These are phyloP conservation scores for Lagerstroemia speciosa DNA, from an alignment of 345 rosid species.

Conservation along the genomic window DNA sequence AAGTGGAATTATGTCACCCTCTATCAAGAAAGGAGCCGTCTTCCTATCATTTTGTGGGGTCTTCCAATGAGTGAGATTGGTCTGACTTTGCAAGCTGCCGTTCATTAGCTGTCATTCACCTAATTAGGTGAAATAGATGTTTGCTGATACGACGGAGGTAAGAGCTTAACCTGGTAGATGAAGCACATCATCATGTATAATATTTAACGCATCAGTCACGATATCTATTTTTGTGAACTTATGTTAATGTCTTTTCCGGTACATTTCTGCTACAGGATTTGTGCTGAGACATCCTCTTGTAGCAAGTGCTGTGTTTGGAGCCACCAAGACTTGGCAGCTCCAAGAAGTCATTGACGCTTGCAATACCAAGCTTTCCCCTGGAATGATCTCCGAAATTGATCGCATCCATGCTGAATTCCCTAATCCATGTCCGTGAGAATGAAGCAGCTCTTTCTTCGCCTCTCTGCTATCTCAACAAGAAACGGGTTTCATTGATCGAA, in stretches of 20 bases:
- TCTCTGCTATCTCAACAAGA: neutral
- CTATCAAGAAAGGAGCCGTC: too few species aligned
- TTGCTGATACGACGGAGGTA: neutral
- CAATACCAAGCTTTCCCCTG: conserved; percentile 28
- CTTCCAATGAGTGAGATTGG: too few species aligned
- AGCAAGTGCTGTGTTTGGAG: conserved; percentile 46
- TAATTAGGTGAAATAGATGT: neutral
- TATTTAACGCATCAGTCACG: neutral
- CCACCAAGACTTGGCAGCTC: conserved; percentile 44
- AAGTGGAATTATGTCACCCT: too few species aligned
- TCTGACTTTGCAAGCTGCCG: too few species aligned
- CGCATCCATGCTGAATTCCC: conserved; percentile 36
- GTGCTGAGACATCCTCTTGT: conserved; percentile 42
- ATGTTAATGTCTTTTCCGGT: neutral
- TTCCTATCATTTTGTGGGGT: too few species aligned
- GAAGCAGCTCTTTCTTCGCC: neutral
- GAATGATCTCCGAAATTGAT: conserved; percentile 31
- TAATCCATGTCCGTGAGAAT: conserved; percentile 41
- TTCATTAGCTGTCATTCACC: too few species aligned
- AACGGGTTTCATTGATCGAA: too few species aligned
- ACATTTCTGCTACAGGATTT: conserved; percentile 21
- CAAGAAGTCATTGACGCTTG: conserved; percentile 30
- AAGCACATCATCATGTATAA: neutral
- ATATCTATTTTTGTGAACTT: neutral
- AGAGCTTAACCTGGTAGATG: neutral